Evolutionary conservation across 495 filamentous ascomycete genomes (phyloP).

Genomic region (Melanomma pulvis-pyrius): DNA sequence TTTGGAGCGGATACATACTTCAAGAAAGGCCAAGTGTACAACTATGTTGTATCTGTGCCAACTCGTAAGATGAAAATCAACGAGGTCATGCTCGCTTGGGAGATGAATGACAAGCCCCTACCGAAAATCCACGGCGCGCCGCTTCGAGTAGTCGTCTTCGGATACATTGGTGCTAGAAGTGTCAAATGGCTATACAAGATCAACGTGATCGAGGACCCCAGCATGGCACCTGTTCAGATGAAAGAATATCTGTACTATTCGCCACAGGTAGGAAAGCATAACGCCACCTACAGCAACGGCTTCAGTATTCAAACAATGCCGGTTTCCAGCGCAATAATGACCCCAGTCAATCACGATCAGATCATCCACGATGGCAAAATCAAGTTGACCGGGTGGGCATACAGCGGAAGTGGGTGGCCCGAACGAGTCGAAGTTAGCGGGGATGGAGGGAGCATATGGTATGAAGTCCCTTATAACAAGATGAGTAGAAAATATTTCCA

Average conservation of each 20-base stretch:
- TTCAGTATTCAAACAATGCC: slow-evolving; percentile 69
- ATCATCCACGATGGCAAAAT: slow-evolving; percentile 60
- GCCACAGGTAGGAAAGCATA: slow-evolving; percentile 64
- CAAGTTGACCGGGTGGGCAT: slow-evolving; percentile 60
- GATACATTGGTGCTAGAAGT: slow-evolving; percentile 63
- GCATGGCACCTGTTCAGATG: slow-evolving; percentile 45
- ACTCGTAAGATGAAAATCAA: slow-evolving; percentile 65
- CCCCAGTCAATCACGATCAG: slow-evolving; percentile 54
- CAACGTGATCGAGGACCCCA: slow-evolving; percentile 53
- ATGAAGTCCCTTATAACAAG: slow-evolving; percentile 56
- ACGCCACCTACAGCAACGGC: slow-evolving; percentile 54
- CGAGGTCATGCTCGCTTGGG: slow-evolving; percentile 70
- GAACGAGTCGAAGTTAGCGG: slow-evolving; percentile 59
- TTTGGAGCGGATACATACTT: slow-evolving; percentile 70
- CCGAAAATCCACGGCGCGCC: slow-evolving; percentile 69
- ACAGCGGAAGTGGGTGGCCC: slow-evolving; percentile 63
- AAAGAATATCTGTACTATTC: slow-evolving; percentile 65
- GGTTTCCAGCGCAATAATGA: slow-evolving; percentile 62
- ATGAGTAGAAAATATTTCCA: slow-evolving; percentile 57
- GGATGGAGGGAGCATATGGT: slow-evolving; percentile 64
- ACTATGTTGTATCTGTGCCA: slow-evolving; percentile 66
- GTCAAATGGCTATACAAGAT: slow-evolving; percentile 63
- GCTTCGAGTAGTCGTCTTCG: slow-evolving; percentile 62
- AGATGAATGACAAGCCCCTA: slow-evolving; percentile 69
- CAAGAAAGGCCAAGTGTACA: slow-evolving; percentile 62